phyloP scores from a whole-genome alignment of 495 filamentous ascomycete species.

The Xanthoparmelia taractica region DNA sequence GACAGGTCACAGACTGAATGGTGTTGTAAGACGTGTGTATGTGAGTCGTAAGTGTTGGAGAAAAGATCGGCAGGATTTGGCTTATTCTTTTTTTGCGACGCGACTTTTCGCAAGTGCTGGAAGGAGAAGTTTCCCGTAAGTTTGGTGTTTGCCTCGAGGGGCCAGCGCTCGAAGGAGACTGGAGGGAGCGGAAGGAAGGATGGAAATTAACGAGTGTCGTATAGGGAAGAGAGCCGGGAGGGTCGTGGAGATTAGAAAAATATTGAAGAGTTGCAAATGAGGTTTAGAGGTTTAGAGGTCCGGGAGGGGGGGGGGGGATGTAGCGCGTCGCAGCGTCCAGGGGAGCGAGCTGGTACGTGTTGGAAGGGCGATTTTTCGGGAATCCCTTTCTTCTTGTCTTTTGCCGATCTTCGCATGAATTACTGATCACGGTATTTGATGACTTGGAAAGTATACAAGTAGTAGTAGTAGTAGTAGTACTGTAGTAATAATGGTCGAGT shows the following conservation, averaged over 20 bases:
- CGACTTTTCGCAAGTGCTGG: slow-evolving; percentile 3
- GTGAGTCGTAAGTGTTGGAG: slow-evolving; percentile 1
- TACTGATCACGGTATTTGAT: neutral
- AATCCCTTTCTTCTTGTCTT: neutral
- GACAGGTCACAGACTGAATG: neutral
- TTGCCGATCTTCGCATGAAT: neutral
- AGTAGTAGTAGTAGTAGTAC: too few species aligned
- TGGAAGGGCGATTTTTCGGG: neutral
- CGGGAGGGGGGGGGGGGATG: neutral
- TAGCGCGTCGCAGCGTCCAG: neutral
- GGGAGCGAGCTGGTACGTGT: neutral
- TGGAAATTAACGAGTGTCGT: slow-evolving; percentile 13
- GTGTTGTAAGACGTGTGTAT: neutral
- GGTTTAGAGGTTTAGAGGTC: neutral
- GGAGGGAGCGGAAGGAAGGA: neutral
- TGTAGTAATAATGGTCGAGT: too few species aligned
- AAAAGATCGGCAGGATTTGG: slow-evolving; percentile 5
- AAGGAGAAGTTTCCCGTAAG: neutral
- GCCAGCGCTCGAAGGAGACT: slow-evolving; percentile 1
- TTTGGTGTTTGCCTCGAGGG: slow-evolving; percentile 10
- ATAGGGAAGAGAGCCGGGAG: neutral
- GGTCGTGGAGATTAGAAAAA: neutral
- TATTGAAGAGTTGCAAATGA: slow-evolving; percentile 5
- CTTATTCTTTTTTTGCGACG: slow-evolving; percentile 8
- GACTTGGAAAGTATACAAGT: too few species aligned